Base-by-base conservation (phyloP, 2,329 filamentous ascomycete genomes). In the Myriosclerotinia duriaeana region DNA sequence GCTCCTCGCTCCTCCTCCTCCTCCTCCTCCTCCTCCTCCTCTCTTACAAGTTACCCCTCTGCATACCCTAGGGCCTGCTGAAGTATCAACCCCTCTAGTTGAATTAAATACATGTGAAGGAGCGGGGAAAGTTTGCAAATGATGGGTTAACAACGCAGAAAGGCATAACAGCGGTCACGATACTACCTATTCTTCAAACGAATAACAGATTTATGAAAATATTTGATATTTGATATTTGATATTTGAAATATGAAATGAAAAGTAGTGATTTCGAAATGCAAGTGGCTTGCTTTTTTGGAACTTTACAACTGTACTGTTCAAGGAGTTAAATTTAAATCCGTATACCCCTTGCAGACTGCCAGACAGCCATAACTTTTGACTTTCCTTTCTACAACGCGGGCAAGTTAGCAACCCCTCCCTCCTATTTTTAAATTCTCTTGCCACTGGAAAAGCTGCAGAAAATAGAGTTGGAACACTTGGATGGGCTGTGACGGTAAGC, bases 151-250 rank as follows among this genome's bases (percentile, higher is more conserved):
- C 38, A 53, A 58, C 56, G 66, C 59, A 62, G 53, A 69, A 70
- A 66, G 67, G 68, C 70, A 73, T 67, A 71, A 71, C 62, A 63
- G 71, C 69, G 70, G 70, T 72, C 70, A 71, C 69, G 62, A 69
- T 58, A 40, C 9, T 14, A 40, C 26, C 26, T 26, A 26, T 26
- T 26, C 26, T 34, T 34, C 30, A 5, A 34, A 5, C 30, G 30
- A 34, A 34, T 34, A n/a, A n/a, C n/a, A 34, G 4, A 34, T 34
- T 34, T 34, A 34, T 34, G 30, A 34, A 34, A 34, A 34, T 34
- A 40, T 14, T 40, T 8, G 8, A 34, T 6, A 34, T 34, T 34
- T 34, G 30, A 34, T 6, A 34, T 34, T 34, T 34, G 30, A 34
- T 26, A 5, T 34, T 34, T 34, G 30, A 34, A 34, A 34, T 34